A percentile compares a stretch with the other conserved stretches of the same genome.
Evolutionary conservation across 2,329 filamentous ascomycete species (phyloP).

Genomic region (Tolypocladium endophyticum): DNA sequence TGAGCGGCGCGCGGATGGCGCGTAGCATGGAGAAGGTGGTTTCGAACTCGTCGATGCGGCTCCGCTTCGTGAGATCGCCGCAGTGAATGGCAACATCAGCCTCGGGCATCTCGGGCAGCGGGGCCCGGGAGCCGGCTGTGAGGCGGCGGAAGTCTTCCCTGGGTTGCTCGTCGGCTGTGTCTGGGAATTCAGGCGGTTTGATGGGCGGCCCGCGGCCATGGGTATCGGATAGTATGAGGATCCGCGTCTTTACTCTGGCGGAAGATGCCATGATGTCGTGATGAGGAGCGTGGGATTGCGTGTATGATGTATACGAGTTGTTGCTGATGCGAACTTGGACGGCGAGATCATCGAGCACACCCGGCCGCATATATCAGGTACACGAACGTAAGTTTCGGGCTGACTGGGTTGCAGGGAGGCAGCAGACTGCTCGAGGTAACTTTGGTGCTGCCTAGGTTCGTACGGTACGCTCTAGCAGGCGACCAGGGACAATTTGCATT

Average conservation of each 20-base stretch:
- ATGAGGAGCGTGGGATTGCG: neutral
- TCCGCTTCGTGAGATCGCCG: constrained; percentile 37
- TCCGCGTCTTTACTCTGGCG: constrained; percentile 20
- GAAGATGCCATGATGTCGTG: neutral
- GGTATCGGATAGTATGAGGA: constrained; percentile 29
- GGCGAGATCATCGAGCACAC: neutral
- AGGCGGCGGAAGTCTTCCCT: constrained; percentile 4
- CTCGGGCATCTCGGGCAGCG: constrained; percentile 19
- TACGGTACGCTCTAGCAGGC: too few relatives aligned
- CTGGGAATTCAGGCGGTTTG: constrained; percentile 5
- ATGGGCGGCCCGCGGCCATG: constrained; percentile 15
- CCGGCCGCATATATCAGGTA: too few relatives aligned
- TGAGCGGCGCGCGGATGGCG: constrained; percentile 34
- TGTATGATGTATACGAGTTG: neutral
- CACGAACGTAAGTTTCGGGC: too few relatives aligned
- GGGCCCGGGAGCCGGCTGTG: constrained; percentile 18
- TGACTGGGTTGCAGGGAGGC: too few relatives aligned
- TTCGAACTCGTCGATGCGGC: constrained; percentile 27
- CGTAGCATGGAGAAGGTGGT: constrained; percentile 30
- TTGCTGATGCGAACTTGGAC: neutral
- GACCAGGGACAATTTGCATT: too few relatives aligned
- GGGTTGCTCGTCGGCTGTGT: constrained; percentile 14
- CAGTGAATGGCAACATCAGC: constrained; percentile 42
- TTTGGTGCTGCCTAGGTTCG: too few relatives aligned
- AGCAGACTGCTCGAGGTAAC: too few relatives aligned